phyloP scores from a whole-genome alignment of 495 filamentous ascomycete genomes.

The Paragyromitra xinjiangensis region DNA sequence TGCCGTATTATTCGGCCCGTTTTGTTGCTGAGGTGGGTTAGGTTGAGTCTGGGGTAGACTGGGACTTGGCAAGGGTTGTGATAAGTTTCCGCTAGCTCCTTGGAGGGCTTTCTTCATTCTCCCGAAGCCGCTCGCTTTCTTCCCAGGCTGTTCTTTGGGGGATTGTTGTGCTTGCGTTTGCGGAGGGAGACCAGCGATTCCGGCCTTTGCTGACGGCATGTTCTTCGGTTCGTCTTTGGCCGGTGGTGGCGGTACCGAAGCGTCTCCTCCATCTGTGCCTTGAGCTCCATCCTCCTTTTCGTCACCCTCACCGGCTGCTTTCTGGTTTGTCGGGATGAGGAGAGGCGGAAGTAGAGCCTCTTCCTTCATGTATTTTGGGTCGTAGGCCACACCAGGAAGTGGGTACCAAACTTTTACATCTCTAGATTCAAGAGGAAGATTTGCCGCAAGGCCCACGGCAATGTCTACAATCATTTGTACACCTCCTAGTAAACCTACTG shows the following conservation, averaged over 20 bases:
- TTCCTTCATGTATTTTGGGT: slow-evolving; percentile 79
- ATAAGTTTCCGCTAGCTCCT: slow-evolving; percentile 13
- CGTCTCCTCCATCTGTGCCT: slow-evolving; percentile 23
- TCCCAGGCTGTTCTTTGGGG: slow-evolving; percentile 40
- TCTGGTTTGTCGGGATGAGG: slow-evolving; percentile 57
- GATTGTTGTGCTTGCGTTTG: slow-evolving; percentile 32
- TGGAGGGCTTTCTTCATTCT: slow-evolving; percentile 52
- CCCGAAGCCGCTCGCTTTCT: slow-evolving; percentile 41
- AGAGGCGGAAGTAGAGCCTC: slow-evolving; percentile 79
- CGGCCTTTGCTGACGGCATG: slow-evolving; percentile 42
- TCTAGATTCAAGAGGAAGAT: slow-evolving; percentile 88
- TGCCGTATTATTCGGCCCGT: slow-evolving; percentile 44
- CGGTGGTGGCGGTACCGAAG: slow-evolving; percentile 34
- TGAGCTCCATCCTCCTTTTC: slow-evolving; percentile 61
- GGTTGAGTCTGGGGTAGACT: slow-evolving; percentile 36
- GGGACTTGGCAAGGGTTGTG: slow-evolving; percentile 41
- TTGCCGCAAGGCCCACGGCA: slow-evolving; percentile 82
- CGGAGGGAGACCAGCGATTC: slow-evolving; percentile 46
- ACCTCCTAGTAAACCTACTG: slow-evolving; percentile 78
- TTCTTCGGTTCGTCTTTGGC: slow-evolving; percentile 47
- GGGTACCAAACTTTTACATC: slow-evolving; percentile 90
- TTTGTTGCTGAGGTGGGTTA: slow-evolving; percentile 31
- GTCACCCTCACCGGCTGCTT: slow-evolving; percentile 61
- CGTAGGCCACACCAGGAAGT: slow-evolving; percentile 72
- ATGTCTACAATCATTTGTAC: slow-evolving; percentile 93